phyloP scores from a whole-genome alignment of 306 rosid genomes.

The Cicer cuneatum region DNA sequence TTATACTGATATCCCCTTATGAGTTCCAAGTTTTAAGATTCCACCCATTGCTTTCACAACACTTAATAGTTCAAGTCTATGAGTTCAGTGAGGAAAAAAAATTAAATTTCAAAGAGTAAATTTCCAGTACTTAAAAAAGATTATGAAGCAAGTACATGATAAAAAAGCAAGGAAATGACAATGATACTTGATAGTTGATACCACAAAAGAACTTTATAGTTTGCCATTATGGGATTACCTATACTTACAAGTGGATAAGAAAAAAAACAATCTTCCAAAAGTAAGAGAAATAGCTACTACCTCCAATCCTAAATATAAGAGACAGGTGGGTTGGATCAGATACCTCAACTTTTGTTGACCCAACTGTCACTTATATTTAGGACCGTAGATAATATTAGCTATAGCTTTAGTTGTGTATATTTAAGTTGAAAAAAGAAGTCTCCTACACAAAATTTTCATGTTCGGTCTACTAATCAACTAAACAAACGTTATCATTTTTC shows the following conservation, averaged over 20 bases:
- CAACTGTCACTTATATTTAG: too few relatives aligned
- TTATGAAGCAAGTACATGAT: not conserved
- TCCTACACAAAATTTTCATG: not conserved
- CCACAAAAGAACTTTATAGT: not conserved
- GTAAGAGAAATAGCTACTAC: not conserved
- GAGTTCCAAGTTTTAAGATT: not conserved
- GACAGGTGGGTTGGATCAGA: too few relatives aligned
- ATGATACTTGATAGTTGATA: not conserved
- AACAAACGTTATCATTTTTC: not conserved
- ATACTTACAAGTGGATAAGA: conserved; percentile 2
- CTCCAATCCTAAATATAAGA: too few relatives aligned
- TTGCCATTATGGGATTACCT: not conserved
- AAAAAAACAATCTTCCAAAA: not conserved
- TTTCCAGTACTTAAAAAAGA: not conserved
- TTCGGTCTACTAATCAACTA: not conserved
- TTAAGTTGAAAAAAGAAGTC: not conserved
- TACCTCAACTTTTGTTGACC: too few relatives aligned
- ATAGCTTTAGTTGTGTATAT: not conserved
- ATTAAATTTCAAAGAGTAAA: not conserved
- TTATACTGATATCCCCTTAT: not conserved
- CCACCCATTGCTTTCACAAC: not conserved
- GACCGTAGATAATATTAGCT: not conserved
- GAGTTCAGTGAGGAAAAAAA: not conserved
- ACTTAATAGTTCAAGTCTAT: not conserved
- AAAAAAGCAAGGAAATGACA: conserved; percentile 5